These are phyloP conservation scores for Tylopilus intermedius DNA, from an alignment of 768 basidiomycete species.

Conservation along the genomic window DNA sequence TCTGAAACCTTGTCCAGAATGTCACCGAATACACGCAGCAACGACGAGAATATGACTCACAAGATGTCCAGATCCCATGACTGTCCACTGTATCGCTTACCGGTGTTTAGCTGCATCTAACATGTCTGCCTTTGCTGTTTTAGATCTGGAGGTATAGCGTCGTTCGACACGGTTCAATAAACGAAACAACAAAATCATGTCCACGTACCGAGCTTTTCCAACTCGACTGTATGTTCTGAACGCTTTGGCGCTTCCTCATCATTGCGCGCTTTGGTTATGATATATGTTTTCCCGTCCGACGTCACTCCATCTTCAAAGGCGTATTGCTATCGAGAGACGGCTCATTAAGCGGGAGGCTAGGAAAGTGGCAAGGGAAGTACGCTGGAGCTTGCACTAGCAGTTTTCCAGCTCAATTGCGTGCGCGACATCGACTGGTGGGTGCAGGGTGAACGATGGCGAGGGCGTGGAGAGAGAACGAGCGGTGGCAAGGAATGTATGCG, in stretches of 20 bases:
- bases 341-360: no score
- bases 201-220: constrained; percentile 30
- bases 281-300: not conserved
- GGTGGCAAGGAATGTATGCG: no score
- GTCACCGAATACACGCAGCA: no score
- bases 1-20: no score
- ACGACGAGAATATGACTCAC: not conserved
- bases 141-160: constrained; percentile 13
- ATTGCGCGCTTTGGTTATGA: constrained; percentile 24
- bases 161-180: not conserved
- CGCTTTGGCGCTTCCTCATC: constrained; percentile 27
- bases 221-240: constrained; percentile 25
- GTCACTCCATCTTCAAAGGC: constrained; percentile 21
- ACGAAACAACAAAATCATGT: not conserved
- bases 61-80: constrained; percentile 28
- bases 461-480: no score
- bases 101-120: constrained; percentile 16
- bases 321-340: constrained; percentile 14
- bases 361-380: no score
- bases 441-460: no score
- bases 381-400: no score
- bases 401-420: no score
- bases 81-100: constrained; percentile 16
- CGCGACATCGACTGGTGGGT: no score
- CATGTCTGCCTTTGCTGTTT: constrained; percentile 26